A percentile compares a stretch with the other conserved stretches of the same genome.
Evolutionary conservation across 2,329 filamentous ascomycete genomes (phyloP).

Genomic region (Gaeumannomyces sp.): DNA sequence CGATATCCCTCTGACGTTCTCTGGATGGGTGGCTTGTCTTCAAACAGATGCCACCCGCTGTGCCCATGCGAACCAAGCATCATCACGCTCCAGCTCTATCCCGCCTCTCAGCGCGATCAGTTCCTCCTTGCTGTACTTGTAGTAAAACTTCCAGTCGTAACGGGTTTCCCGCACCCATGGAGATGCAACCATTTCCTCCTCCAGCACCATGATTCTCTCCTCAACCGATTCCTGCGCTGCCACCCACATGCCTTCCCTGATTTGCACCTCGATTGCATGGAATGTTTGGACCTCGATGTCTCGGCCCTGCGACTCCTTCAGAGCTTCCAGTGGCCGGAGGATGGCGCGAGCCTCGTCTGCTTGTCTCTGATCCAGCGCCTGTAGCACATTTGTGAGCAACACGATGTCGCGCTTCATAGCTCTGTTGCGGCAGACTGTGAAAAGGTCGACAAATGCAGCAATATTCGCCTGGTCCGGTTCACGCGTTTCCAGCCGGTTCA

Average conservation of each 20-base stretch:
- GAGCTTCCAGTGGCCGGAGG: not conserved
- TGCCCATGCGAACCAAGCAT: not conserved
- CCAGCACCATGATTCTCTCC: not conserved
- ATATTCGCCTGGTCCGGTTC: not conserved
- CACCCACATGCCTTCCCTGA: not conserved
- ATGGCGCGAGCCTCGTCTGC: not conserved
- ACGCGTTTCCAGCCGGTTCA: too few species aligned
- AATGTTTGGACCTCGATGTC: not conserved
- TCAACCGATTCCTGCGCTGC: not conserved
- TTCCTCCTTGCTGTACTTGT: not conserved
- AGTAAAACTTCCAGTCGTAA: too few species aligned
- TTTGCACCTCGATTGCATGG: not conserved
- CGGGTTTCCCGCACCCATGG: not conserved
- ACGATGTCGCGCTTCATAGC: not conserved
- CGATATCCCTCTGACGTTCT: too few species aligned
- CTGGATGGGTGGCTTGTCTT: too few species aligned
- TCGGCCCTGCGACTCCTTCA: not conserved
- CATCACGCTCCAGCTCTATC: not conserved
- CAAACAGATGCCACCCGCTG: not conserved
- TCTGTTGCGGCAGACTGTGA: not conserved
- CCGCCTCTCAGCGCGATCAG: not conserved
- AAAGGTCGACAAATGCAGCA: not conserved
- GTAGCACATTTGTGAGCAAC: not conserved
- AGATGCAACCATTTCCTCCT: not conserved
- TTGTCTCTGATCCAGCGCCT: not conserved